A percentile compares a stretch with the other conserved stretches of the same genome.
phyloP scores from a whole-genome alignment of 768 basidiomycete species.

The Tremella yokohamensis region DNA sequence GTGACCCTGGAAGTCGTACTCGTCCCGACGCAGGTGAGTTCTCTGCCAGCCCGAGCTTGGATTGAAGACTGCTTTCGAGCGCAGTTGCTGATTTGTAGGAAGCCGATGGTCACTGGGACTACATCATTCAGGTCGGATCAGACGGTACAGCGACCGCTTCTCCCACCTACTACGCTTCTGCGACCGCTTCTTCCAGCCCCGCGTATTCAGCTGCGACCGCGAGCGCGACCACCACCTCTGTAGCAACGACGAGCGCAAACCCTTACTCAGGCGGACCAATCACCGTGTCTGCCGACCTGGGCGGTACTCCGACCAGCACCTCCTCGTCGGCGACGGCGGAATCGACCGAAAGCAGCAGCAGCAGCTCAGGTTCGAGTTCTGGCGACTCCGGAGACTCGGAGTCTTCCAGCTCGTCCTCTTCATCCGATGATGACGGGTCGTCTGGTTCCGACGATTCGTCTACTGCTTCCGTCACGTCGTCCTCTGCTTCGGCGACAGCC shows the following conservation, averaged over 20 bases:
- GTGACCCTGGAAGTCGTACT: conserved; percentile 46
- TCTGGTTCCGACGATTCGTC: conserved; percentile 9
- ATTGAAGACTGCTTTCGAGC: neutral
- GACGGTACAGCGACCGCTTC: conserved; percentile 49
- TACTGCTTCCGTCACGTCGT: conserved; percentile 5
- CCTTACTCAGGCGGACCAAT: conserved; percentile 12
- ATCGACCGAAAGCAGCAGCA: conserved; percentile 8
- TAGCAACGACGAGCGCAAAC: conserved; percentile 3
- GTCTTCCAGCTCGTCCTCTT: conserved; percentile 15
- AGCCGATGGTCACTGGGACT: conserved; percentile 50
- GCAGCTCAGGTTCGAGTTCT: conserved; percentile 10
- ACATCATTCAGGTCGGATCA: conserved; percentile 44
- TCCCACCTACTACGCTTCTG: conserved; percentile 22
- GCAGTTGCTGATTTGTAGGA: conserved; percentile 25
- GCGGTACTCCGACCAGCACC: neutral
- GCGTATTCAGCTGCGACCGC: neutral
- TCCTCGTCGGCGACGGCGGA: neutral
- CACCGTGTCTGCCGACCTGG: conserved; percentile 13
- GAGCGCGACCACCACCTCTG: conserved; percentile 4
- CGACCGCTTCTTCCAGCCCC: conserved; percentile 5
- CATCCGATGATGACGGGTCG: conserved; percentile 5
- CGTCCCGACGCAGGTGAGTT: conserved; percentile 48
- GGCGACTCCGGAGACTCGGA: conserved; percentile 7
- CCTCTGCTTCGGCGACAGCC: neutral
- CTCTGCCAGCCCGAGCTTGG: neutral